phyloP scores from a whole-genome alignment of 108 stramenopile genomes.

The Cyclotella baltica region DNA sequence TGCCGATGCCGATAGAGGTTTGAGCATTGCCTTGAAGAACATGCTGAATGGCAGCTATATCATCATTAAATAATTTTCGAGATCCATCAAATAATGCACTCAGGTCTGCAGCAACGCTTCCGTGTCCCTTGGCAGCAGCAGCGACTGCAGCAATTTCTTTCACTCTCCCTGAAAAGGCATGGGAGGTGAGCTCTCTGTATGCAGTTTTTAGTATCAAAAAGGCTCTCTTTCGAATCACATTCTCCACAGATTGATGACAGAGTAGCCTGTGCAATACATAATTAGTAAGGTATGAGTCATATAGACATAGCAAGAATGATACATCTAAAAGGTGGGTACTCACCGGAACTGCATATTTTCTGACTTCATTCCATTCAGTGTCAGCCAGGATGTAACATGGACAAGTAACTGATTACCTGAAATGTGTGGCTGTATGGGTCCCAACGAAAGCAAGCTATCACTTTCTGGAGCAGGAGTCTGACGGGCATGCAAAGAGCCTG shows the following conservation, averaged over 20 bases:
- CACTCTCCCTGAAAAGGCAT: conserved; percentile 84
- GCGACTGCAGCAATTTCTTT: conserved; percentile 80
- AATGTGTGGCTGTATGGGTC: conserved; percentile 34
- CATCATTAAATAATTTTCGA: conserved; percentile 77
- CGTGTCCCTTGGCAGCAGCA: conserved; percentile 62
- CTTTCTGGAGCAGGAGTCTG: conserved; percentile 26
- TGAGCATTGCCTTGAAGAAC: conserved; percentile 66
- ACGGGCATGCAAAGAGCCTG: conserved; percentile 34
- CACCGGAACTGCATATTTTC: conserved; percentile 98
- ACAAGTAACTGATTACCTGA: conserved; percentile 66
- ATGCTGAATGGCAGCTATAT: conserved; percentile 79
- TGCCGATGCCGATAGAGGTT: conserved; percentile 78
- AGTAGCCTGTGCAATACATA: not conserved
- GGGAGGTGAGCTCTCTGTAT: conserved; percentile 86
- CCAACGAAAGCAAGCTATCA: conserved; percentile 65
- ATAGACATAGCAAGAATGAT: not conserved
- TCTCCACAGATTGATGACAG: conserved; percentile 93
- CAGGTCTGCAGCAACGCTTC: conserved; percentile 67
- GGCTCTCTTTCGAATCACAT: conserved; percentile 94
- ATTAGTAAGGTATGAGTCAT: not conserved
- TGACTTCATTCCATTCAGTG: conserved; percentile 96
- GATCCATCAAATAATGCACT: conserved; percentile 71
- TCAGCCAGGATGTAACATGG: conserved; percentile 97
- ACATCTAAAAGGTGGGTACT: conserved; percentile 55
- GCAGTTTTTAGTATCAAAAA: conserved; percentile 76